Percentiles rank a stretch among this genome's conserved stretches.
Evolutionary conservation across 495 filamentous ascomycete genomes (phyloP).

Genomic region (Penicillium fimorum): DNA sequence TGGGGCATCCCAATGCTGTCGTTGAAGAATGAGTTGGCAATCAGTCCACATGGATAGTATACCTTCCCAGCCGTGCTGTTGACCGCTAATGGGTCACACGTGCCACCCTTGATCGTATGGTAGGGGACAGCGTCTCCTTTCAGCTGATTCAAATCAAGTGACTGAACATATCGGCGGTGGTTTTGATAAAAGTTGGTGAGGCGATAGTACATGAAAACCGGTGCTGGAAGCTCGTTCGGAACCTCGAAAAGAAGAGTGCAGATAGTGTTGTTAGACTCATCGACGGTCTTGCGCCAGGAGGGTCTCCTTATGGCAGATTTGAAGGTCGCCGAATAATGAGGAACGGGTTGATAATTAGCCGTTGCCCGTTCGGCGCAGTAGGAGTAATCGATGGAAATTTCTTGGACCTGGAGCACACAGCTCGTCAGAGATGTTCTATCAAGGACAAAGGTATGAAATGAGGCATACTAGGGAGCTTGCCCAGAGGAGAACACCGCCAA

Average conservation of each 20-base stretch:
- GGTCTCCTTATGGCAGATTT: constrained; percentile 40
- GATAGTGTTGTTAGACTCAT: constrained; percentile 20
- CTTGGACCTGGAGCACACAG: constrained; percentile 66
- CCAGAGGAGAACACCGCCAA: constrained; percentile 80
- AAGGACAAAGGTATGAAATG: constrained; percentile 1
- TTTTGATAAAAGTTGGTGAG: constrained; percentile 99
- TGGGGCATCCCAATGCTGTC: constrained; percentile 74
- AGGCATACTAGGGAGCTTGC: constrained; percentile 66
- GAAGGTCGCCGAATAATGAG: constrained; percentile 60
- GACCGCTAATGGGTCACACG: constrained; percentile 71
- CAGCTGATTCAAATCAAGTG: constrained; percentile 79
- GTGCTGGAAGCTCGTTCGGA: constrained; percentile 71
- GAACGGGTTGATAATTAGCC: constrained; percentile 48
- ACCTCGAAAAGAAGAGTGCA: constrained; percentile 78
- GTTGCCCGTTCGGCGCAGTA: constrained; percentile 51
- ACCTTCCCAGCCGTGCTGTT: constrained; percentile 56
- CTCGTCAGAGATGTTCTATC: constrained; percentile 15
- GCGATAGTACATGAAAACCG: constrained; percentile 88
- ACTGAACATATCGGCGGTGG: constrained; percentile 92
- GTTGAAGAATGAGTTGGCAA: constrained; percentile 97
- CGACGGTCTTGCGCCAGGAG: constrained; percentile 19
- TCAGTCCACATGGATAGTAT: constrained; percentile 93
- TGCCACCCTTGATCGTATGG: constrained; percentile 58
- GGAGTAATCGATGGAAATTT: constrained; percentile 87
- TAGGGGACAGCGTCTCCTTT: constrained; percentile 65